Base-by-base conservation (phyloP, 768 basidiomycete genomes). In the Rhodotorula babjevae region DNA sequence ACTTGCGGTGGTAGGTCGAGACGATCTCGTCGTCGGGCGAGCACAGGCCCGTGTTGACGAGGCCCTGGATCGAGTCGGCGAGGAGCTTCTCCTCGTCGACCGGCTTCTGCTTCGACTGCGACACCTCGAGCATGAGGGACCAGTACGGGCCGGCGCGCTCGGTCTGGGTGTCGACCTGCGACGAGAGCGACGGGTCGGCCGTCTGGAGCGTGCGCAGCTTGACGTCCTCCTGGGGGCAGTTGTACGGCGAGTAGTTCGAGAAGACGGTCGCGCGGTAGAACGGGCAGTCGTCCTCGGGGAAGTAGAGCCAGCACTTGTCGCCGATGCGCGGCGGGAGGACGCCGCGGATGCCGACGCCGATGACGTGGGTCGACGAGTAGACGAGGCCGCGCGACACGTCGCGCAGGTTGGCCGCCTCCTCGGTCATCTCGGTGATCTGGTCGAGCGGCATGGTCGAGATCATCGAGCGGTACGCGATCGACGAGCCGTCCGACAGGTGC, bases 241-340 rank as follows among this genome's bases (percentile, higher is more conserved):
- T 83, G 79, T 78, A 77, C 18, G 80, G 81, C 11, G 81, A 81
- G 74, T 83, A 83, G 79, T 82, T 82, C 69, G 80, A 81, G 76
- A 83, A 83, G 69, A 83, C 81, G 63, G 82, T 83, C 23, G 80
- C 80, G 49, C 82, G 79, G 77, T 82, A 82, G 79, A 82, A 82
- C 25, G 82, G 82, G n/a, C 79, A 78, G 76, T 82, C 78, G 66
- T 79, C 78, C 75, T 82, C 82, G 19, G 82, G 82, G 79, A 79
- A 79, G 77, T 79, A 79, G 68, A 77, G 77, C 77, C 77, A 78
- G 76, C 81, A 83, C 73, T 81, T 82, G 75, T 82, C 81, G 27
- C 81, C 82, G 57, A 83, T 82, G 21, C 81, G 65, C 16, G 79
- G 76, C 19, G 82, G 82, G 42, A 81, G 72, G 21, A 72, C 67